A percentile compares a stretch with the other conserved stretches of the same genome.
Conservation (phyloP, 2,329 filamentous ascomycete species). For the Didymella keratinophila region DNA sequence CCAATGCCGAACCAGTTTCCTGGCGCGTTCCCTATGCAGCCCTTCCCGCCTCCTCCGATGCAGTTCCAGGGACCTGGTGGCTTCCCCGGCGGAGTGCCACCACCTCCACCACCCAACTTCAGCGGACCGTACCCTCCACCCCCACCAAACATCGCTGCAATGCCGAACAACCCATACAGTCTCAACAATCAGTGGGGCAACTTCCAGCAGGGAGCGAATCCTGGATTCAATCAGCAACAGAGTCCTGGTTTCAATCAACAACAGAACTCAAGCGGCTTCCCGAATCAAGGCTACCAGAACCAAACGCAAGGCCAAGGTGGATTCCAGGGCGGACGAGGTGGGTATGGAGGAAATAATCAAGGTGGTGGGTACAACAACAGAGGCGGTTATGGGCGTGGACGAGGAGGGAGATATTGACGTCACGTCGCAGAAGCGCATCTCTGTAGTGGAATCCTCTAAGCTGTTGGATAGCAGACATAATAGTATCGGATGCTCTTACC, state of each 20-base stretch:
- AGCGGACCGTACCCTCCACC: conserved; percentile 33
- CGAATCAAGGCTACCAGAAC: conserved; percentile 16
- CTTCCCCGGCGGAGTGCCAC: conserved; percentile 25
- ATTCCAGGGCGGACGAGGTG: conserved; percentile 29
- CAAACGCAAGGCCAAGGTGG: conserved; percentile 23
- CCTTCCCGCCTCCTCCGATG: conserved; percentile 31
- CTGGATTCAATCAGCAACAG: conserved; percentile 16
- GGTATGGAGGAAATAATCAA: conserved; percentile 24
- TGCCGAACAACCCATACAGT: conserved; percentile 24
- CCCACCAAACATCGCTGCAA: conserved; percentile 28
- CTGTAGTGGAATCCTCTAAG: no score
- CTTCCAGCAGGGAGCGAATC: conserved; percentile 19
- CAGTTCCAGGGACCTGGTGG: conserved; percentile 28
- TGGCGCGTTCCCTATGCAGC: conserved; percentile 28
- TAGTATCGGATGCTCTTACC: neutral
- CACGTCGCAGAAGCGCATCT: neutral
- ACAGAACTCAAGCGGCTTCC: conserved; percentile 7
- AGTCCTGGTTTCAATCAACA: conserved; percentile 16
- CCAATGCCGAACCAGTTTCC: conserved; percentile 29
- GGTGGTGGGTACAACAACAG: conserved; percentile 26
- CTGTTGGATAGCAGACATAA: neutral
- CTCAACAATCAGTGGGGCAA: conserved; percentile 25
- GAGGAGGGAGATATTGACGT: conserved; percentile 15
- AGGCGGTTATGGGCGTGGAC: conserved; percentile 31
- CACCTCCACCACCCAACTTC: conserved; percentile 38